These are phyloP conservation scores for Colletotrichum tropicale DNA, from an alignment of 2,329 filamentous ascomycete genomes.

Conservation along the genomic window DNA sequence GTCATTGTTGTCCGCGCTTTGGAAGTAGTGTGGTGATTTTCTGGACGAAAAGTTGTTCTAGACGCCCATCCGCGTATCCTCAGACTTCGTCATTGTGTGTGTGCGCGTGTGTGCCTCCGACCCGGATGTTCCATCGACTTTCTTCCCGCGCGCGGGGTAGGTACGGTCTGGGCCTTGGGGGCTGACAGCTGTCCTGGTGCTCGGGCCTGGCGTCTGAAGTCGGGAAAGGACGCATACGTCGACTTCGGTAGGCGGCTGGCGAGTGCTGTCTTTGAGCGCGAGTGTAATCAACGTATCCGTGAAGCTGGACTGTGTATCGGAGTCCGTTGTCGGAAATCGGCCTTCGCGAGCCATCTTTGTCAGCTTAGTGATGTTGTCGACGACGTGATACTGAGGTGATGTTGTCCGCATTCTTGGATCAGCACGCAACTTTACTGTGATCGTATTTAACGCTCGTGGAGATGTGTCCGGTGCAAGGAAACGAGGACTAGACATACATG, in stretches of 20 bases:
- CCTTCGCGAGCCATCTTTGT: not conserved
- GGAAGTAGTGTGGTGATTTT: not conserved
- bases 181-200: not conserved
- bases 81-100: not conserved
- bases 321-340: not conserved
- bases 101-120: not conserved
- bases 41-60: not conserved
- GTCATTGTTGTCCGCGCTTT: not conserved
- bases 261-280: not conserved
- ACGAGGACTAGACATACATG: not conserved
- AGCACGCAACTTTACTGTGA: not conserved
- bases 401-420: not conserved
- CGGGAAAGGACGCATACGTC: not conserved
- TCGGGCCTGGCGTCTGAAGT: not conserved
- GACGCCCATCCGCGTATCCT: not conserved
- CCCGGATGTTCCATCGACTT: not conserved
- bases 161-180: not conserved
- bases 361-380: not conserved
- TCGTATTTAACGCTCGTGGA: not conserved
- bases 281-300: not conserved
- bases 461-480: not conserved
- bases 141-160: not conserved
- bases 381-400: not conserved
- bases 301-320: not conserved
- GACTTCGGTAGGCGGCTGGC: not conserved